Percentiles rank a stretch among this genome's conserved stretches.
phyloP scores from a whole-genome alignment of 495 filamentous ascomycete genomes.

The Aspergillus carlsbadensis region DNA sequence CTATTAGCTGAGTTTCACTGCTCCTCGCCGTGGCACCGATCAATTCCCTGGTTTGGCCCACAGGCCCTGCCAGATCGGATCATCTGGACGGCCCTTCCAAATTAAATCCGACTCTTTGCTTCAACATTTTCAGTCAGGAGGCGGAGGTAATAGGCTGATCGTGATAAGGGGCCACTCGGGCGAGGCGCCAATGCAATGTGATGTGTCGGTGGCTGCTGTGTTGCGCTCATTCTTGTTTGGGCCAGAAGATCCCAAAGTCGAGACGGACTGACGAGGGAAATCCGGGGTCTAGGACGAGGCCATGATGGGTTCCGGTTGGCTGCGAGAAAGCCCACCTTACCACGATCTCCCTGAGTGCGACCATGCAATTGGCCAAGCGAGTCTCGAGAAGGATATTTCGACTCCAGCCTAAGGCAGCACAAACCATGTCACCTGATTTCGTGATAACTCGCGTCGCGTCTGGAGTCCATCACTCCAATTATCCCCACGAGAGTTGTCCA shows the following conservation, averaged over 20 bases:
- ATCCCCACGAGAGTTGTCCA: background rate
- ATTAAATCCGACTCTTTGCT: background rate
- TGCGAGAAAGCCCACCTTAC: background rate
- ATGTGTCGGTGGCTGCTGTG: background rate
- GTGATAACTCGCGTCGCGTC: conserved; percentile 14
- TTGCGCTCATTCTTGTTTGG: background rate
- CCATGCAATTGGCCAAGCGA: background rate
- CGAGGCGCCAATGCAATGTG: conserved; percentile 2
- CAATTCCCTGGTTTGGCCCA: conserved; percentile 10
- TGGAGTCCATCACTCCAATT: background rate
- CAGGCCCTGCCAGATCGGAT: background rate
- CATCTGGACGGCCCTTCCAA: background rate
- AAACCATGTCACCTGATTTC: conserved; percentile 1
- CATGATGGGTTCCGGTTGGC: too few relatives aligned
- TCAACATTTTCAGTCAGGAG: background rate
- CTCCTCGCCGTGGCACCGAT: conserved; percentile 8
- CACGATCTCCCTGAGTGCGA: background rate
- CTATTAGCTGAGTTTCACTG: conserved; percentile 30
- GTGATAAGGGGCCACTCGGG: background rate
- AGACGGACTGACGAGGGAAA: background rate
- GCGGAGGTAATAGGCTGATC: background rate
- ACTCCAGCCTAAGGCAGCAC: background rate
- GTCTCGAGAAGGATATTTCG: background rate
- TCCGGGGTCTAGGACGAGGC: background rate
- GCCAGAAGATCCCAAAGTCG: background rate